Percentiles rank a stretch among this genome's conserved stretches.
Conservation (phyloP, 2,329 filamentous ascomycete genomes). For the Bisporella sp. region DNA sequence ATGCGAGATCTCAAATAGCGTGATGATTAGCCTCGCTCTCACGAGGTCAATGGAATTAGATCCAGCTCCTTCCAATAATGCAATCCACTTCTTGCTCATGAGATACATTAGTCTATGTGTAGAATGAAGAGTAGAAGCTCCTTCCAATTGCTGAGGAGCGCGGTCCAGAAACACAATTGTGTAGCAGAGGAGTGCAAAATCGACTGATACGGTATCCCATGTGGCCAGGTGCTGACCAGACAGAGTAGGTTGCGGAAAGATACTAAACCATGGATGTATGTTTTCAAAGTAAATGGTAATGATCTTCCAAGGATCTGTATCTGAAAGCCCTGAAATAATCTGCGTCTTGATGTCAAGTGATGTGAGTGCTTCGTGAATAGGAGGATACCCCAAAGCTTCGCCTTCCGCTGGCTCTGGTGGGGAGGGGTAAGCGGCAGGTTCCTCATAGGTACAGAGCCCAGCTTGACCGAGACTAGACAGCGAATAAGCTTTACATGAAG, state of each 20-base stretch:
- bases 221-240: not conserved
- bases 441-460: not conserved
- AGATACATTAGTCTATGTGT: not conserved
- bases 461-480: not conserved
- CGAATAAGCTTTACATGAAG: not conserved
- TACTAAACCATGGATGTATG: not conserved
- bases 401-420: not conserved
- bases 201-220: constrained; percentile 1
- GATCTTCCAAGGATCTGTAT: not conserved
- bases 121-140: constrained; percentile 1
- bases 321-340: not conserved
- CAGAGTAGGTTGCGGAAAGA: not conserved
- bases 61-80: constrained; percentile 1
- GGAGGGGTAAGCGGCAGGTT: not conserved
- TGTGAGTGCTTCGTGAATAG: not conserved
- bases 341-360: not conserved
- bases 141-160: not conserved
- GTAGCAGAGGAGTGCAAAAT: constrained; percentile 4
- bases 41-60: constrained; percentile 1
- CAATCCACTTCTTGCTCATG: constrained; percentile 2
- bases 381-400: not conserved
- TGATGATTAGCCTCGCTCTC: constrained; percentile 1
- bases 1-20: constrained; percentile 3
- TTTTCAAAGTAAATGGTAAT: not conserved
- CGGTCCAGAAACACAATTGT: constrained; percentile 1